Conservation (phyloP, 2,329 filamentous ascomycete species). For the Nemania bipapillata region DNA sequence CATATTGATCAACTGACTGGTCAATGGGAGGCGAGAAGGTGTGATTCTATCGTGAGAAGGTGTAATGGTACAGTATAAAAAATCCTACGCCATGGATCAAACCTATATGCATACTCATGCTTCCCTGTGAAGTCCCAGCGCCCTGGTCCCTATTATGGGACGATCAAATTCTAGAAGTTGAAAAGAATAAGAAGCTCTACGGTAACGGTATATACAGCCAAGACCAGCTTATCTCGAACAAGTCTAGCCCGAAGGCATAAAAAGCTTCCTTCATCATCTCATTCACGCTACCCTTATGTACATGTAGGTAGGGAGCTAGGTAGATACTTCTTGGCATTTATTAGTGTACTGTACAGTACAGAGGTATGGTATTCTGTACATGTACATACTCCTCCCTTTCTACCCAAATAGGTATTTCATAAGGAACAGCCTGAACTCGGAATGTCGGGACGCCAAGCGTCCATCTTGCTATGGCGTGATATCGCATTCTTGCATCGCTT, state of each 20-base stretch:
- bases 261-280: too few species aligned
- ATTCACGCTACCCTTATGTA: too few species aligned
- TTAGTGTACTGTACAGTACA: neutral
- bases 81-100: neutral
- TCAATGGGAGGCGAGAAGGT: slow-evolving; percentile 13
- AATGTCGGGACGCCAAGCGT: slow-evolving; percentile 23
- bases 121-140: neutral
- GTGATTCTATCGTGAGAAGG: slow-evolving; percentile 23
- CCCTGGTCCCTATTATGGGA: neutral
- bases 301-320: neutral
- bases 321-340: neutral
- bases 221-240: neutral
- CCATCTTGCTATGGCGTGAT: slow-evolving; percentile 6
- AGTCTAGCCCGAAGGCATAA: too few species aligned
- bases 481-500: neutral
- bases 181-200: neutral
- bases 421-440: neutral
- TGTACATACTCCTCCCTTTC: too few species aligned
- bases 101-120: neutral
- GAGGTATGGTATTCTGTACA: too few species aligned
- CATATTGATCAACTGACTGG: slow-evolving; percentile 3
- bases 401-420: neutral
- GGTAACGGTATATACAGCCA: neutral
- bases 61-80: slow-evolving; percentile 16
- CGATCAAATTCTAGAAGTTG: neutral